Conservation (phyloP, 2,329 filamentous ascomycete species). For the Calonectria leucothoes region DNA sequence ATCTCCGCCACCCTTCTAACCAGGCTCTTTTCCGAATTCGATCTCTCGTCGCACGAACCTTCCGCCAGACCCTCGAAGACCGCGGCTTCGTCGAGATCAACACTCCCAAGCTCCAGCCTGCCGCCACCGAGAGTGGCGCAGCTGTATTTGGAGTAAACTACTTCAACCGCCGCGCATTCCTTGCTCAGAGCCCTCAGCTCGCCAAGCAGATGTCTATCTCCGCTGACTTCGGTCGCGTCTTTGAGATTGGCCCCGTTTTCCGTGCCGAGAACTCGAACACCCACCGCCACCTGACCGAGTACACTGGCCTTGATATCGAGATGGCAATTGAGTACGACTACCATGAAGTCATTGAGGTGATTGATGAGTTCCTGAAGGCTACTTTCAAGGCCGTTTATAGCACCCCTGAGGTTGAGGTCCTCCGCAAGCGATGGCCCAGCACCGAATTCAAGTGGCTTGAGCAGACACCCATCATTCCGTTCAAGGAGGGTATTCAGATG, state of each 20-base stretch:
- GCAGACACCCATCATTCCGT: constrained; percentile 83
- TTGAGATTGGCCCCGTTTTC: constrained; percentile 80
- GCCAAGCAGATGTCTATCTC: constrained; percentile 95
- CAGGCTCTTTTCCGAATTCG: constrained; percentile 91
- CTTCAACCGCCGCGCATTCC: constrained; percentile 86
- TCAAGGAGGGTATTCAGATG: constrained; percentile 83
- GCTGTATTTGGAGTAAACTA: constrained; percentile 94
- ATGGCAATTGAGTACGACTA: constrained; percentile 93
- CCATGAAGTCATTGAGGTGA: constrained; percentile 82
- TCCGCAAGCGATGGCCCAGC: constrained; percentile 88
- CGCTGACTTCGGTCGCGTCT: constrained; percentile 89
- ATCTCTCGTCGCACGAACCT: constrained; percentile 81
- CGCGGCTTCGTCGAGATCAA: constrained; percentile 92
- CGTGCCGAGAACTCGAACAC: constrained; percentile 96
- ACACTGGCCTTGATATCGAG: constrained; percentile 91
- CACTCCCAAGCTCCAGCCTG: constrained; percentile 90
- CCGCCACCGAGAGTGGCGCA: constrained; percentile 90
- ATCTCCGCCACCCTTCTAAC: constrained; percentile 85
- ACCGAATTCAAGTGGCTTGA: constrained; percentile 90
- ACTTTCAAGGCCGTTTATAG: constrained; percentile 64
- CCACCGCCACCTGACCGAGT: constrained; percentile 93
- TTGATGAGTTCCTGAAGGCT: constrained; percentile 84
- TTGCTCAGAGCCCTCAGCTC: constrained; percentile 91
- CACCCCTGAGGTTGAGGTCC: constrained; percentile 77
- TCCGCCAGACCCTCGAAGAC: constrained; percentile 79